A percentile compares a stretch with the other conserved stretches of the same genome.
These are phyloP conservation scores for Tympanopsis confertula DNA, from an alignment of 2,329 filamentous ascomycete genomes.

Conservation along the genomic window DNA sequence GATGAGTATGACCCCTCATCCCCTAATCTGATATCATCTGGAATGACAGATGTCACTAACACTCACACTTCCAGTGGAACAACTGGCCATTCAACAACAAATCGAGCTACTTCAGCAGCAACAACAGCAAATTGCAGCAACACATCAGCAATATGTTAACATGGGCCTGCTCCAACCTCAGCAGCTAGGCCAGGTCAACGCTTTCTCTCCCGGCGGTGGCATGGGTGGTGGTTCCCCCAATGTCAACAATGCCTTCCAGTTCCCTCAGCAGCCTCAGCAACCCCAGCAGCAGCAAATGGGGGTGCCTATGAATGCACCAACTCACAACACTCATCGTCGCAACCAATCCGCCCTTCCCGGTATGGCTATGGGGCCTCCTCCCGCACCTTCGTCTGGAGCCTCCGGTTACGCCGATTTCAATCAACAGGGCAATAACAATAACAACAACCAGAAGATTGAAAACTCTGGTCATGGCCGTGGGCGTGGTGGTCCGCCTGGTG, in stretches of 20 bases:
- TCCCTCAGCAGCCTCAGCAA: slow-evolving; percentile 57
- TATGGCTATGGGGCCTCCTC: slow-evolving; percentile 78
- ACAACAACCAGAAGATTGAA: slow-evolving; percentile 52
- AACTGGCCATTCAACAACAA: slow-evolving; percentile 94
- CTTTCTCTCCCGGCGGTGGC: slow-evolving; percentile 49
- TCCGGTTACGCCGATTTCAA: slow-evolving; percentile 71
- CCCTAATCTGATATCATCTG: too few species aligned
- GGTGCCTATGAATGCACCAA: slow-evolving; percentile 55
- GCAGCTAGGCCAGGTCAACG: slow-evolving; percentile 22
- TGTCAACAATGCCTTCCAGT: slow-evolving; percentile 81
- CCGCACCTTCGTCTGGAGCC: slow-evolving; percentile 82
- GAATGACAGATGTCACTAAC: too few species aligned
- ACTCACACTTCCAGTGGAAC: slow-evolving; percentile 60
- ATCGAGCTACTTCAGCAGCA: slow-evolving; percentile 95
- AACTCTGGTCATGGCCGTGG: slow-evolving; percentile 58
- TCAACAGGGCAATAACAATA: slow-evolving; percentile 38
- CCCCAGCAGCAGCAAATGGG: background rate
- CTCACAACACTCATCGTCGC: slow-evolving; percentile 78
- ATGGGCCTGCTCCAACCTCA: slow-evolving; percentile 69
- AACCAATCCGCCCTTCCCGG: slow-evolving; percentile 95
- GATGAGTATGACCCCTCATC: background rate
- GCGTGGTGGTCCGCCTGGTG: slow-evolving; percentile 54
- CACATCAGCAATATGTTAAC: slow-evolving; percentile 94
- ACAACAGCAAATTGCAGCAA: slow-evolving; percentile 92
- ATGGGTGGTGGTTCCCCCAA: slow-evolving; percentile 48